Conservation (phyloP, 345 rosid species). For the Lepidium aucheri region DNA sequence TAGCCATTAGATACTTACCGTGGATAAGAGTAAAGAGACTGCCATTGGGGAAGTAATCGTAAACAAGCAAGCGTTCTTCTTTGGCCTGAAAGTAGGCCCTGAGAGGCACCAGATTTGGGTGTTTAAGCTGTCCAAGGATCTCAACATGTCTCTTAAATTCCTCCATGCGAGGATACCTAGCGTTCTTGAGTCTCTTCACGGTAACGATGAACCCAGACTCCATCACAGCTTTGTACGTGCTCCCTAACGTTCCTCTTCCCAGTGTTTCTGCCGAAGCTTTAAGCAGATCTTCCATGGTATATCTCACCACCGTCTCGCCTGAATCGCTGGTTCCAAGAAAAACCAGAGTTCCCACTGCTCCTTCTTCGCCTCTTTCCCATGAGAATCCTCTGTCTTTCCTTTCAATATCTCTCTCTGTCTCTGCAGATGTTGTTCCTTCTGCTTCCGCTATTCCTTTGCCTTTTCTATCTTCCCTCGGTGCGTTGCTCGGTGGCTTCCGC, state of each 20-base stretch:
- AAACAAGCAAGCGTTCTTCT: slow-evolving; percentile 88
- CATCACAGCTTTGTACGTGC: slow-evolving; percentile 93
- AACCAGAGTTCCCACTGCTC: slow-evolving; percentile 70
- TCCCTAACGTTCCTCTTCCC: slow-evolving; percentile 84
- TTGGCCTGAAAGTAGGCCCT: slow-evolving; percentile 91
- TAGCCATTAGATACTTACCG: slow-evolving; percentile 39
- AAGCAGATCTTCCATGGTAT: slow-evolving; percentile 71
- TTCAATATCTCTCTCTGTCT: slow-evolving; percentile 30
- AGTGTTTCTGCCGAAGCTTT: slow-evolving; percentile 92
- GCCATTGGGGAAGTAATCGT: slow-evolving; percentile 95
- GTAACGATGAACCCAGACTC: slow-evolving; percentile 95
- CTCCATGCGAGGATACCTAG: slow-evolving; percentile 63
- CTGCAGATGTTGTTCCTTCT: slow-evolving; percentile 15
- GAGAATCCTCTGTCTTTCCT: slow-evolving; percentile 52
- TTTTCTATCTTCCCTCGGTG: slow-evolving; percentile 24
- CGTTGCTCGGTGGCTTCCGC: slow-evolving; percentile 14
- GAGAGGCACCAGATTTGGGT: slow-evolving; percentile 80
- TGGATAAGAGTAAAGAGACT: slow-evolving; percentile 91
- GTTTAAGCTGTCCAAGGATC: slow-evolving; percentile 62
- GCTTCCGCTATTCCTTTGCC: slow-evolving; percentile 23
- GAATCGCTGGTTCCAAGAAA: slow-evolving; percentile 49
- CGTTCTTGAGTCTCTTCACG: slow-evolving; percentile 80
- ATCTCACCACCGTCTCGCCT: slow-evolving; percentile 49
- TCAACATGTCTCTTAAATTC: slow-evolving; percentile 78
- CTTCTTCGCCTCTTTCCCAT: slow-evolving; percentile 73